Percentiles rank a stretch among this genome's conserved stretches.
These are phyloP conservation scores for Ophiocordyceps camponoti-leonardi DNA, from an alignment of 2,329 filamentous ascomycete species.

Conservation along the genomic window DNA sequence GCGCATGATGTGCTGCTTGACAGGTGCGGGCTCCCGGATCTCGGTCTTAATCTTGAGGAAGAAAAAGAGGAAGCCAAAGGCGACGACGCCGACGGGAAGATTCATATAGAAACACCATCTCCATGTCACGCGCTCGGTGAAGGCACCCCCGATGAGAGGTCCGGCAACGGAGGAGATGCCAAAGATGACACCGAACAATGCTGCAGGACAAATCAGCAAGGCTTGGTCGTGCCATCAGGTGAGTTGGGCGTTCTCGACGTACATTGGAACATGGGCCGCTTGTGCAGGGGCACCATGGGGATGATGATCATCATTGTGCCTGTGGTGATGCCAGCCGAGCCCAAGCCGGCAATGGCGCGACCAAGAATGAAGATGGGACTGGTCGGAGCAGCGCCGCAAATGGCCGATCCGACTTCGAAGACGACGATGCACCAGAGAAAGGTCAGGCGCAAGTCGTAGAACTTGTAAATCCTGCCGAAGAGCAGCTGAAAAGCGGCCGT, in stretches of 20 bases:
- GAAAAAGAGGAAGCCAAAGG: slow-evolving; percentile 28
- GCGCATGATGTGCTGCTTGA: slow-evolving; percentile 12
- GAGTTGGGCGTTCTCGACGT: background rate
- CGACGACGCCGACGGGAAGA: slow-evolving; percentile 28
- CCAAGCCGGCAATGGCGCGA: slow-evolving; percentile 30
- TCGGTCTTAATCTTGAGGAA: slow-evolving; percentile 12
- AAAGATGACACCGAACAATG: slow-evolving; percentile 34
- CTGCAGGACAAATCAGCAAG: slow-evolving; percentile 7
- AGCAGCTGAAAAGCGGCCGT: slow-evolving; percentile 30
- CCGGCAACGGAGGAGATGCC: slow-evolving; percentile 35
- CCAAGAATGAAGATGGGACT: slow-evolving; percentile 33
- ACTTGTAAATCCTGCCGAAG: slow-evolving; percentile 31
- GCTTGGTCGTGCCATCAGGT: background rate
- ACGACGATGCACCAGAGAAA: slow-evolving; percentile 25
- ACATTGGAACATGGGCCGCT: slow-evolving; percentile 19
- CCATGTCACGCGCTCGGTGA: slow-evolving; percentile 31
- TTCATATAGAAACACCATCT: slow-evolving; percentile 34
- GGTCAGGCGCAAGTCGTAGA: slow-evolving; percentile 28
- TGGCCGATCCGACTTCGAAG: slow-evolving; percentile 25
- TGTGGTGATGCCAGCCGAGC: slow-evolving; percentile 31
- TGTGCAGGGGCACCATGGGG: slow-evolving; percentile 31
- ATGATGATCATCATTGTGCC: slow-evolving; percentile 29
- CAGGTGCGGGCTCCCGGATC: slow-evolving; percentile 7
- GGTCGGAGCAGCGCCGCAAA: slow-evolving; percentile 25
- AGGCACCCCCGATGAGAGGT: slow-evolving; percentile 30